Base-by-base conservation (phyloP, 2,329 filamentous ascomycete genomes). In the Myotisia sp. region DNA sequence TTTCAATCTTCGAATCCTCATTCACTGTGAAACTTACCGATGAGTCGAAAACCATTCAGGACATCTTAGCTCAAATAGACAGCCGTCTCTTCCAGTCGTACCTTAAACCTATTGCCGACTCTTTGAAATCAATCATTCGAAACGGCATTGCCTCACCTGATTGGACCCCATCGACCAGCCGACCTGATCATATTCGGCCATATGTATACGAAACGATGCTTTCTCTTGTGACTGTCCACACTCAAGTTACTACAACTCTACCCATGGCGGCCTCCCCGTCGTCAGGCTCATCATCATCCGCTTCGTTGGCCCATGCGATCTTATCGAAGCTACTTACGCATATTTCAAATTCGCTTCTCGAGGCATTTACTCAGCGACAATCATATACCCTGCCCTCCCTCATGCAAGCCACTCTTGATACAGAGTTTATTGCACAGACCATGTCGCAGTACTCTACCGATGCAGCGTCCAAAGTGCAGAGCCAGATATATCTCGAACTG, bases 401-500 rank as follows among this genome's bases (percentile, higher is more conserved):
- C 33, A 92, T 95, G 77, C 92, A 98, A 59, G 92, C 92, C 1
- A 98, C 90, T 0, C 72, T 98, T 1, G 90, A 98, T 51, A 86
- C 94, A 1, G 90, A 98, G 58, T 95, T 98, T 52, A 77, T 95
- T 37, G 83, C 86, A 1, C 90, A 98, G 62, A 94, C 87, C 4
- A 69, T 98, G 21, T 81, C 74, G 40, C 78, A 86, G 46, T 98
- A 92, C 56, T 90, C 83, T 0, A 90, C 83, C 0, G 80, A 92
- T 37, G 70, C 74, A 33, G 83, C 85, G 3, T 76, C 75, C 5
- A 75, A 86, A 52, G 68, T 82, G 9, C 90, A 95, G 61, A 79
- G 79, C 46, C 75, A 86, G 54, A 87, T 98, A 30, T 98, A 95
- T 57, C 74, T 90, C 44, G 84, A 90, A 52, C 64, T 98, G 10